Evolutionary conservation across 169 alveolate genomes (phyloP), one percentile per base, ranked within the genome.

Genomic region (Plasmodium cynomolgi): DNA sequence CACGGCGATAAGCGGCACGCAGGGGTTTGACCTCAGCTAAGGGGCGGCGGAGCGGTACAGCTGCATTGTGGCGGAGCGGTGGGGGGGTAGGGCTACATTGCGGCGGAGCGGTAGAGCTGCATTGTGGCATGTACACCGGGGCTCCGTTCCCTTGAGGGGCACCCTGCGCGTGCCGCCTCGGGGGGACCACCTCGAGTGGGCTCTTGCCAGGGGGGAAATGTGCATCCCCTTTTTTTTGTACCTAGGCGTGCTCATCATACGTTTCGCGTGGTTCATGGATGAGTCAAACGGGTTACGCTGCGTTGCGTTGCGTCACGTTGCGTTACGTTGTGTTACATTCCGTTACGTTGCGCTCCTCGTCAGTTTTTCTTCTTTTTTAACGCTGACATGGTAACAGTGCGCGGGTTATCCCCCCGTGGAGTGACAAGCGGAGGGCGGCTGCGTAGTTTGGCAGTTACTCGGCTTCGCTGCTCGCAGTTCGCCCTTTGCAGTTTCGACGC

Each of bases 21-120:
- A 97, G 80, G 99, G 99, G 15, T 98, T 98, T 93, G 99, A 98
- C 54, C 96, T 98, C 73, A 97, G 98, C 81, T 98, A 96, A 95
- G 44, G 8, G 31, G 47, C n/a, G 11, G 20, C 5, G 31, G 0
- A 2, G 31, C 39, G 3, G 34, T 1, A 26, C 3, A 0, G 11
- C 23, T 56, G 44, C 44, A 5, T 37, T 5, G 5, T 9, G 44
- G n/a, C n/a, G 44, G 8, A 23, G 47, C n/a, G 11, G 20, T 1
- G 31, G 0, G 1, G 31, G 15, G 3, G 34, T 1, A 26, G 1
- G 0, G 11, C 23, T 56, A 9, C 44, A 5, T 37, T 5, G 47
- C n/a, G 11, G 20, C 5, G 31, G 0, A 2, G 31, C 39, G 3
- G 34, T 1, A 26, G 1, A 0, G 11, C 23, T n/a, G 73, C 73